Evolutionary conservation across 2,329 filamentous ascomycete genomes (phyloP), one percentile per base, ranked within the genome.

Genomic region (Phoma sp.): DNA sequence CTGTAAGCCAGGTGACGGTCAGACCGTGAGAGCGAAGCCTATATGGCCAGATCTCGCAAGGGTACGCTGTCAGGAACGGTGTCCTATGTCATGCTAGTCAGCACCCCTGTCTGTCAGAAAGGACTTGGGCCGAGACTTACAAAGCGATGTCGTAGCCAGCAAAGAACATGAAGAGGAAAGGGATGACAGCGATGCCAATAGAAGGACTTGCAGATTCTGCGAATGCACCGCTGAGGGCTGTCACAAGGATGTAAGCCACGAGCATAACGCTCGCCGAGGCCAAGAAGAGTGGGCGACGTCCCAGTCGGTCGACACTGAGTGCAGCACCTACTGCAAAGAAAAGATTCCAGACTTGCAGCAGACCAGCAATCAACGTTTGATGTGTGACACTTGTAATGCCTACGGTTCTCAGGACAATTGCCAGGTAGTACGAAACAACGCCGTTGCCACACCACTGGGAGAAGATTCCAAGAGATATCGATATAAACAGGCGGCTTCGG

Each of bases 281-380:
- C 5, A 81, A 62, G 67, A 77, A 81, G 2, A 81, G 71, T 18
- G 70, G 68, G 5, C 78, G 71, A 2, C 80, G 75, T 5, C 79
- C 77, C n/a, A 74, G 62, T 28, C 68, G 69, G 53, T 80, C 76
- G 10, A 76, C 74, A 15, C 73, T 67, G 18, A 78, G 69, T 36
- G 75, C 76, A 18, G 74, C 74, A 2, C 57, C 54, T 10, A 73
- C 54, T 14, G 77, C 69, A 36, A 75, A 55, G 4, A 59, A 14
- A 2, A 76, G 62, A 49, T 76, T 78, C 69, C 74, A 75, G 39
- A 79, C 70, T 17, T 77, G 70, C 2, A 80, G 63, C n/a, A 62
- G 60, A 3, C 60, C 59, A 36, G 76, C 75, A 53, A 79, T 77
- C 18, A 72, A 54, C 1, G 72, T 66, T 52, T 76, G 73, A 12